phyloP scores from a whole-genome alignment of 1,284 basidiomycete genomes.

The Rhizoctonia solani region DNA sequence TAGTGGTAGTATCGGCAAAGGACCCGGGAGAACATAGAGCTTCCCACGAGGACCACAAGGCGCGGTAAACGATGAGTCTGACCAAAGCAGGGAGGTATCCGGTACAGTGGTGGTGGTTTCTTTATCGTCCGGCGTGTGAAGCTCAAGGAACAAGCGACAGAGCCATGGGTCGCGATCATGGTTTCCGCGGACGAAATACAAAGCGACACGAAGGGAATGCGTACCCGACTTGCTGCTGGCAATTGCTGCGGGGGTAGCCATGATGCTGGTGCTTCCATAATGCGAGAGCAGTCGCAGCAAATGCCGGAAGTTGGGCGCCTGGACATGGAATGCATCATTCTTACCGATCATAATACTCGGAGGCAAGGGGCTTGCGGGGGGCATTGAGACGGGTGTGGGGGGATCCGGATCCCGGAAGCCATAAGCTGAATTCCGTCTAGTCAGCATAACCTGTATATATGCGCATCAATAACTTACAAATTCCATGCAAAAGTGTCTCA shows the following conservation, averaged over 20 bases:
- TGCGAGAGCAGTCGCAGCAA: slow-evolving; percentile 24
- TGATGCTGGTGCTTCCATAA: slow-evolving; percentile 20
- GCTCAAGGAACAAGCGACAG: slow-evolving; percentile 25
- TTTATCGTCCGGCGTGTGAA: slow-evolving; percentile 13
- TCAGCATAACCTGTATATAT: slow-evolving; percentile 1
- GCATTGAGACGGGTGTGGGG: slow-evolving; percentile 14
- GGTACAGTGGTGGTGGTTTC: not conserved
- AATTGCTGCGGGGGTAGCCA: slow-evolving; percentile 26
- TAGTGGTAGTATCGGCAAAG: slow-evolving; percentile 15
- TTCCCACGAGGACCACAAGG: slow-evolving; percentile 14
- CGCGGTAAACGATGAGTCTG: not conserved
- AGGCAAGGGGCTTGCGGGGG: slow-evolving; percentile 13
- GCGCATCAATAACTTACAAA: slow-evolving; percentile 11
- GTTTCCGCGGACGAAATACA: slow-evolving; percentile 18
- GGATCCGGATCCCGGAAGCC: slow-evolving; percentile 30
- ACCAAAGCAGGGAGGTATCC: slow-evolving; percentile 12
- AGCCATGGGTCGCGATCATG: slow-evolving; percentile 28
- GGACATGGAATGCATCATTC: slow-evolving; percentile 7
- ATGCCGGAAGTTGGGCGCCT: slow-evolving; percentile 28
- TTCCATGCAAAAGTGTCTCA: slow-evolving; percentile 5
- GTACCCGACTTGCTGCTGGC: slow-evolving; percentile 23
- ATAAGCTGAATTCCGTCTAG: not conserved
- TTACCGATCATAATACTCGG: slow-evolving; percentile 19
- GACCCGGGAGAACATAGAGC: slow-evolving; percentile 27
- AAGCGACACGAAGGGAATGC: slow-evolving; percentile 6